These are phyloP conservation scores for Backusella circina DNA, from an alignment of 192 early-diverging fungal genomes.

Conservation along the genomic window DNA sequence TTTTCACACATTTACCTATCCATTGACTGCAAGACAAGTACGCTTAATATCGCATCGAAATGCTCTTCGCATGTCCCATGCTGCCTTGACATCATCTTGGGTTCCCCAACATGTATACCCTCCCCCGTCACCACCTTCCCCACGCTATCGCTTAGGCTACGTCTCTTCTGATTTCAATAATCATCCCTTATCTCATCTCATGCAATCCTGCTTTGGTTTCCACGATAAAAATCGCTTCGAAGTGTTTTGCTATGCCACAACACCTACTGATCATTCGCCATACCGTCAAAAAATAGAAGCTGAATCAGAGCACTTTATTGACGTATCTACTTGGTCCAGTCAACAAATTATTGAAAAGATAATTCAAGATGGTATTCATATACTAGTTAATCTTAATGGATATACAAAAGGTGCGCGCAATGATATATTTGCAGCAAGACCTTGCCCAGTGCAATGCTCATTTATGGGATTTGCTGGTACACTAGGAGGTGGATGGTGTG, in stretches of 20 bases:
- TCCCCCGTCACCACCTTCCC: conserved; percentile 66
- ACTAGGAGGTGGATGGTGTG: conserved; percentile 82
- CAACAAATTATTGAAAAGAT: conserved; percentile 77
- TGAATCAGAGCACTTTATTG: conserved; percentile 77
- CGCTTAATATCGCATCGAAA: conserved; percentile 85
- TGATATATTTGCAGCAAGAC: conserved; percentile 91
- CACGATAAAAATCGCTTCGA: conserved; percentile 73
- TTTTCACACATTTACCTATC: conserved; percentile 94
- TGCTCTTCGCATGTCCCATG: conserved; percentile 75
- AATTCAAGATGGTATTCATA: conserved; percentile 74
- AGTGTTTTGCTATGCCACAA: conserved; percentile 83
- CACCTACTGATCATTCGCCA: conserved; percentile 69
- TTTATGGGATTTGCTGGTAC: conserved; percentile 96
- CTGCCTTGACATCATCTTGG: conserved; percentile 59
- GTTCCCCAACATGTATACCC: conserved; percentile 66
- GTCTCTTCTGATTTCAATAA: conserved; percentile 92
- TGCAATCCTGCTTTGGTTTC: conserved; percentile 94
- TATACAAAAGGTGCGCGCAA: conserved; percentile 96
- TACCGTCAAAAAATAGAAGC: conserved; percentile 79
- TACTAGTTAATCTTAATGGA: conserved; percentile 91
- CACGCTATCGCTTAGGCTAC: conserved; percentile 79
- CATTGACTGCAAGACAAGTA: conserved; percentile 78
- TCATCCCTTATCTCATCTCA: conserved; percentile 89
- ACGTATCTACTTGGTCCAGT: conserved; percentile 69
- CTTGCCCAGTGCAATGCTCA: conserved; percentile 83